Base-by-base conservation (phyloP, 2,329 filamentous ascomycete species). In the Chaetomiaceae sp. region DNA sequence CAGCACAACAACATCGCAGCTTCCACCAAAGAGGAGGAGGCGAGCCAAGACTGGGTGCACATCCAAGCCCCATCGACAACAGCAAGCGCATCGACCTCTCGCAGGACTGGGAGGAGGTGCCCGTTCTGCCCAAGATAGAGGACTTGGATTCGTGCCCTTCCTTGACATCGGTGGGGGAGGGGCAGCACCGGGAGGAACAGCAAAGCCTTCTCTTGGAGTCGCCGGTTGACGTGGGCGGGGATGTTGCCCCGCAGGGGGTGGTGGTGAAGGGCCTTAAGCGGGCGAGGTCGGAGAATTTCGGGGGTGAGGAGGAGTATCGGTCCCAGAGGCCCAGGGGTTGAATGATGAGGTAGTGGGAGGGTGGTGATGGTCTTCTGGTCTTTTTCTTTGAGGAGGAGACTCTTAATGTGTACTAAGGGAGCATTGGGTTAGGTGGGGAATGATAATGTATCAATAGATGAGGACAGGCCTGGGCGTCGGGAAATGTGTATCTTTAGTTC, bases 51-150 rank as follows among this genome's bases (percentile, higher is more conserved):
- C 9, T 54, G 48, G 55, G 17, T 47, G 19, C 44, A 55, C 45
- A 42, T 51, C 23, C 46, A 42, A 22, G 14, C 9, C 11, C 8
- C 40, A 5, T 23, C 42, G 6, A 33, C 27, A 8, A 22, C 37
- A 4, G 23, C 25, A 9, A 39, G 43, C 31, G 52, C 7, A 0
- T 54, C 56, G 1, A 57, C 23, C 31, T 60, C 4, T 57, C 56
- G 6, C 51, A 54, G 20, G 54, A 57, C 14, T 61, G 59, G 60
- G 55, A 61, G 6, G 55, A 59, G 19, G 47, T 55, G n/a, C 27
- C 39, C 14, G 23, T 25, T 14, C 40, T 37, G 20, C 20, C 29
- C n/a, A 20, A 3, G 17, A 37, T 33, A 4, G 44, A 17, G 15
- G 19, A 17, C 14, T 37, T 36, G 42, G 25, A 19, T 9, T 43